These are phyloP conservation scores for Colletotrichum lupini DNA, from an alignment of 2,329 filamentous ascomycete species.

Conservation along the genomic window DNA sequence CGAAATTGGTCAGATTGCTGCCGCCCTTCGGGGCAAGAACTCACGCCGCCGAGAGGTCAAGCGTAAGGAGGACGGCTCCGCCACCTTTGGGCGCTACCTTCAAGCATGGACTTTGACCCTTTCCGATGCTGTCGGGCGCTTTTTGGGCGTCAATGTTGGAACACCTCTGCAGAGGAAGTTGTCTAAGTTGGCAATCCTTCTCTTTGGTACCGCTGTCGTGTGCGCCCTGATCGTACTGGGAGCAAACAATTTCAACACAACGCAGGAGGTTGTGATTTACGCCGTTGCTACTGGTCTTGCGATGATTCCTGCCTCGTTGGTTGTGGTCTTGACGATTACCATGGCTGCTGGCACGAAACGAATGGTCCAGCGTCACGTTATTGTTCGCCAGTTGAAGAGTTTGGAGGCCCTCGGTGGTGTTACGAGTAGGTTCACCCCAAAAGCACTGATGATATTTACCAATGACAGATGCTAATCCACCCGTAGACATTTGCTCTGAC, in stretches of 20 bases:
- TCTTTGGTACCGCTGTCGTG: slow-evolving; percentile 69
- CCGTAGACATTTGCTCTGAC: slow-evolving; percentile 63
- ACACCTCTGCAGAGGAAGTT: slow-evolving; percentile 78
- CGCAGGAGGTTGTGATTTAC: slow-evolving; percentile 55
- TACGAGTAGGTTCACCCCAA: slow-evolving; percentile 42
- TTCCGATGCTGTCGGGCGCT: slow-evolving; percentile 51
- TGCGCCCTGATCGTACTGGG: slow-evolving; percentile 58
- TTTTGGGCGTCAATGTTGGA: slow-evolving; percentile 65
- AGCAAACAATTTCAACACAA: slow-evolving; percentile 52
- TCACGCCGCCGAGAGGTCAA: slow-evolving; percentile 49
- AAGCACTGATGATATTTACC: neutral
- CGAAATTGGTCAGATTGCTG: slow-evolving; percentile 71
- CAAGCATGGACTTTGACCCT: slow-evolving; percentile 51
- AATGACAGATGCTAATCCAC: neutral
- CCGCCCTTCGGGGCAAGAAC: slow-evolving; percentile 51
- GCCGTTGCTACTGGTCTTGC: slow-evolving; percentile 58
- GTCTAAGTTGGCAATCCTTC: slow-evolving; percentile 74
- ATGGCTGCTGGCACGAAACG: slow-evolving; percentile 66
- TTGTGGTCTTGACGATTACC: slow-evolving; percentile 67
- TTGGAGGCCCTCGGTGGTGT: slow-evolving; percentile 66
- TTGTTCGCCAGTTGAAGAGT: slow-evolving; percentile 62
- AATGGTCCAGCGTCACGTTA: slow-evolving; percentile 64
- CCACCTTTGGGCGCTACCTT: slow-evolving; percentile 43
- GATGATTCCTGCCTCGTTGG: slow-evolving; percentile 63
- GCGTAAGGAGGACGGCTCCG: slow-evolving; percentile 56